Base-by-base conservation (phyloP, 768 basidiomycete species). In the Suillus fuscotomentosus region DNA sequence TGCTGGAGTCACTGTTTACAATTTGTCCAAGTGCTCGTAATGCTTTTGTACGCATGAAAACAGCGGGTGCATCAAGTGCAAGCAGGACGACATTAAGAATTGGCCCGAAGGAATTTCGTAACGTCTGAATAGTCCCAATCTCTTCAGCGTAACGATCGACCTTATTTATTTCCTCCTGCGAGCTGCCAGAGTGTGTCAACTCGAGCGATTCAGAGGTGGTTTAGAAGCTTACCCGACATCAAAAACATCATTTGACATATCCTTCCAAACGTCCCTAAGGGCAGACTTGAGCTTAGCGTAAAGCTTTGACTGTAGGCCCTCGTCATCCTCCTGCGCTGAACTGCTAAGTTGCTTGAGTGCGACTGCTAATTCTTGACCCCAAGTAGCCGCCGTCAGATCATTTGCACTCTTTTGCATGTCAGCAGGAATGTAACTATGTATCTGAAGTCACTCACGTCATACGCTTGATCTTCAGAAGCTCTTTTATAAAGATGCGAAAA, bases 21-120 rank as follows among this genome's bases (percentile, higher is more conserved):
- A 99, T 91, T 70, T 94, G 88, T 4, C 95, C 92, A 5, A 99
- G 81, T 0, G 94, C 95, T 60, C 91, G 85, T 38, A 99, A 80
- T 0, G 97, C 97, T 74, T 99, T 99, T 0, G 95, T 96, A 39
- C 97, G 87, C 82, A 97, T 92, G 70, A 92, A 94, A 34, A 99
- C 95, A 4, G 89, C 86, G 5, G 92, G 85, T 0, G 92, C 91
- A 70, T 97, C 94, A 66, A 97, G 82, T 2, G 94, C 87, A 61
- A 82, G 78, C 22, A 99, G 74, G 38, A 97, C 88, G 42, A 90
- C 87, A 22, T 86, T 88, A 14, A 99, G 77, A 61, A 98, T 92
- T 0, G 92, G 88, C 51, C 91, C 87, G 74, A 97, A 96, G 3
- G 92, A 92, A 67, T 84, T 88, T 63, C 86, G 87, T 56, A 97